Conservation (phyloP, 2,329 filamentous ascomycete species). For the Aspergillus tamarii region DNA sequence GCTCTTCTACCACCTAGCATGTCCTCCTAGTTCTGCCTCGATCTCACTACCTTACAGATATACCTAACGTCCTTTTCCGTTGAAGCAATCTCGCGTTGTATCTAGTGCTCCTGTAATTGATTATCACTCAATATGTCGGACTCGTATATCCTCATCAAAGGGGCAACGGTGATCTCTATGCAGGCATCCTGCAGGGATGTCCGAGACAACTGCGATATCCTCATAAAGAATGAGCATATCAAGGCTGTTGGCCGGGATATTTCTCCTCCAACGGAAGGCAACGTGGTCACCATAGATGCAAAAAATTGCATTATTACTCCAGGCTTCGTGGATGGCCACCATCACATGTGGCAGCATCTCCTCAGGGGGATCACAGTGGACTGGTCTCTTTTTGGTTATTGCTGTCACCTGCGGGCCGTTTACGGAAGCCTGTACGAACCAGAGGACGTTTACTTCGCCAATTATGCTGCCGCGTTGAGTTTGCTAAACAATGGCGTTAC, state of each 20-base stretch:
- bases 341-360: slow-evolving; percentile 14
- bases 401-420: slow-evolving; percentile 6
- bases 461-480: slow-evolving; percentile 6
- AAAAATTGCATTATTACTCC: slow-evolving; percentile 9
- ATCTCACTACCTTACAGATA: no score
- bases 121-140: not conserved
- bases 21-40: no score
- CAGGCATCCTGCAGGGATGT: not conserved
- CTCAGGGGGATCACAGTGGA: slow-evolving; percentile 8
- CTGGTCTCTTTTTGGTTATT: slow-evolving; percentile 8
- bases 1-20: no score
- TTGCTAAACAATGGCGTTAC: slow-evolving; percentile 11
- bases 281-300: not conserved
- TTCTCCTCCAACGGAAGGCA: not conserved
- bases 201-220: slow-evolving; percentile 4
- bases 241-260: not conserved
- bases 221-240: slow-evolving; percentile 18
- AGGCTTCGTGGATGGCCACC: slow-evolving; percentile 26
- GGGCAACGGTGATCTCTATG: not conserved
- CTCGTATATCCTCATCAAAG: not conserved
- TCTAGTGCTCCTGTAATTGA: not conserved
- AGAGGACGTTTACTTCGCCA: slow-evolving; percentile 9
- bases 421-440: slow-evolving; percentile 10
- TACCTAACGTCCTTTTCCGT: accelerated
- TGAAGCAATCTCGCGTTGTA: accelerated